phyloP scores from a whole-genome alignment of 176 grass and related monocot species.

The Leersia perrieri region DNA sequence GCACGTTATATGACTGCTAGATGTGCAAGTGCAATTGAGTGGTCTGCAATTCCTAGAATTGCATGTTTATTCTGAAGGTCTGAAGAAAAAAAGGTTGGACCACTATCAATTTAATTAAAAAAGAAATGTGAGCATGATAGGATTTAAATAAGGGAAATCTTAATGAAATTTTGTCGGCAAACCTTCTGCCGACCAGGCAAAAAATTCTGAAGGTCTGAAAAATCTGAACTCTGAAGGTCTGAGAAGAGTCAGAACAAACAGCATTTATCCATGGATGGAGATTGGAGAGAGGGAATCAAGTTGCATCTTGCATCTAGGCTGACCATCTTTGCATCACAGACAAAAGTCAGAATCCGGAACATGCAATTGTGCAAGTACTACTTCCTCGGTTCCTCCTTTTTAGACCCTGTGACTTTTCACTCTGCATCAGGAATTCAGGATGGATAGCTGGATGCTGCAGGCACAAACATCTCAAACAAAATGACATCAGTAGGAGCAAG shows the following conservation, averaged over 20 bases:
- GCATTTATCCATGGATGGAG: neutral
- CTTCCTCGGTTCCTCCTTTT: neutral
- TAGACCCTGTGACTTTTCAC: neutral
- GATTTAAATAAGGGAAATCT: too few relatives aligned
- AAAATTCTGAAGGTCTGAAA: too few relatives aligned
- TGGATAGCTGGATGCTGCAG: neutral
- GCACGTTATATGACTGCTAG: neutral
- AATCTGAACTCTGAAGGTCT: neutral
- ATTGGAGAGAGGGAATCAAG: neutral
- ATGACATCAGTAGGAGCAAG: neutral
- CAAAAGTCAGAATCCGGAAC: neutral
- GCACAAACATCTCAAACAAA: neutral
- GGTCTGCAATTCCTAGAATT: neutral
- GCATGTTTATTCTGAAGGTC: neutral
- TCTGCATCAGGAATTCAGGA: neutral
- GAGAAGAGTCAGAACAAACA: conserved; percentile 15
- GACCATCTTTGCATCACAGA: neutral
- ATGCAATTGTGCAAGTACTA: neutral
- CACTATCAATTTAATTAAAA: too few relatives aligned
- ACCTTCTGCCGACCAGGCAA: too few relatives aligned
- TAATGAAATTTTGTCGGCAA: too few relatives aligned
- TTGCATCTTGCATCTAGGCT: neutral
- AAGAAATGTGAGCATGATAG: too few relatives aligned
- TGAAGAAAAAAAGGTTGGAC: too few relatives aligned
- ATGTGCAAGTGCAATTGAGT: too few relatives aligned